Percentiles rank a stretch among this genome's conserved stretches.
Evolutionary conservation across 2,329 filamentous ascomycete genomes (phyloP).

Genomic region (Aspergillus udagawae): DNA sequence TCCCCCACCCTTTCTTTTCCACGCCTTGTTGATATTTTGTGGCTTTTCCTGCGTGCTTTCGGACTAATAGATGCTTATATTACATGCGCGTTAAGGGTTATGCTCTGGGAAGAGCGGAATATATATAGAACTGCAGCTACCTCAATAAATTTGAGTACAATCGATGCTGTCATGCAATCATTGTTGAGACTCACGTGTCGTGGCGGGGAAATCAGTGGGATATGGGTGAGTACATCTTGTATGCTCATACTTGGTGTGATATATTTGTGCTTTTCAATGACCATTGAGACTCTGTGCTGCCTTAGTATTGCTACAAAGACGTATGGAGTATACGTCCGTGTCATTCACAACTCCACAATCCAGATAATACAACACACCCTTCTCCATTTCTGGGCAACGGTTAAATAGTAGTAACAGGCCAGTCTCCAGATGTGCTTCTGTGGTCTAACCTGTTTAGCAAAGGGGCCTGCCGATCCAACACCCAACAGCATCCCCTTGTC

Average conservation of each 20-base stretch:
- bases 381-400: background rate
- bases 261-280: background rate
- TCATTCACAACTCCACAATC: background rate
- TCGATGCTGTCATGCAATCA: too few relatives aligned
- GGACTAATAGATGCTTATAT: background rate
- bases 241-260: background rate
- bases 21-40: background rate
- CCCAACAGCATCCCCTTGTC: background rate
- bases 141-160: background rate
- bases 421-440: background rate
- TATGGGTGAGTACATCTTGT: background rate
- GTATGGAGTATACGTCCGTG: background rate
- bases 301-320: background rate
- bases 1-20: background rate
- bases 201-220: background rate
- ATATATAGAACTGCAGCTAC: background rate
- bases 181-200: background rate
- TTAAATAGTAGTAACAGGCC: background rate
- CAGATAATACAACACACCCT: background rate
- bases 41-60: background rate
- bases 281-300: background rate
- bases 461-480: constrained; percentile 2
- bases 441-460: constrained; percentile 1
- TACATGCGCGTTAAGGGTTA: background rate
- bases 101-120: background rate